These are phyloP conservation scores for Aaosphaeria arxii DNA, from an alignment of 2,329 filamentous ascomycete species.

Conservation along the genomic window DNA sequence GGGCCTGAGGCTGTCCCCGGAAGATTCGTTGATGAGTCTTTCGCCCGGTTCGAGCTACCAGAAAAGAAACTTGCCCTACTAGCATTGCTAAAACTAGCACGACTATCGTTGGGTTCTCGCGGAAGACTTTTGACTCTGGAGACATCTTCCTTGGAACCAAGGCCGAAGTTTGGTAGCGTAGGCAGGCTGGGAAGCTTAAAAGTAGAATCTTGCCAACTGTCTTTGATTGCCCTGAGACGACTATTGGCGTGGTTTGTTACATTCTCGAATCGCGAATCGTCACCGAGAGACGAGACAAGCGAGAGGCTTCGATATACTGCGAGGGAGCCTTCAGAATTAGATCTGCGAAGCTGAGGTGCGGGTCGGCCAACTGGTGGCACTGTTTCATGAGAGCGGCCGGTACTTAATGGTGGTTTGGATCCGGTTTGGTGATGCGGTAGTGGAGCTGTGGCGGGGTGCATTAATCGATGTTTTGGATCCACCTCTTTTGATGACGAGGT, in stretches of 20 bases:
- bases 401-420: not conserved
- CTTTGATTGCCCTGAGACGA: constrained; percentile 83
- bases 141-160: constrained; percentile 29
- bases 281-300: constrained; percentile 76
- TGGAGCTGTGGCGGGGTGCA: constrained; percentile 9
- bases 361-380: constrained; percentile 9
- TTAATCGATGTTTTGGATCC: constrained; percentile 3
- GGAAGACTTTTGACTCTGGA: constrained; percentile 17
- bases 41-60: constrained; percentile 10
- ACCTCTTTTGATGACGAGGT: constrained; percentile 7
- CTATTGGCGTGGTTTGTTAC: constrained; percentile 84
- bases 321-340: constrained; percentile 75
- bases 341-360: constrained; percentile 50
- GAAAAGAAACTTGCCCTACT: constrained; percentile 15
- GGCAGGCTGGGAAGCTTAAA: constrained; percentile 57
- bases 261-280: constrained; percentile 76
- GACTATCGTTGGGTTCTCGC: constrained; percentile 7
- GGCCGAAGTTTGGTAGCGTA: constrained; percentile 53
- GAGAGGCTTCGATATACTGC: constrained; percentile 71
- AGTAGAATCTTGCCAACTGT: constrained; percentile 80
- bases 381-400: not conserved
- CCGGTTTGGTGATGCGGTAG: constrained; percentile 6
- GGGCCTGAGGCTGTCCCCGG: constrained; percentile 18
- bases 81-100: constrained; percentile 3
- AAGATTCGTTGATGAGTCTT: constrained; percentile 1